Evolutionary conservation across 306 rosid species (phyloP).

Genomic region (Nissolia schottii): DNA sequence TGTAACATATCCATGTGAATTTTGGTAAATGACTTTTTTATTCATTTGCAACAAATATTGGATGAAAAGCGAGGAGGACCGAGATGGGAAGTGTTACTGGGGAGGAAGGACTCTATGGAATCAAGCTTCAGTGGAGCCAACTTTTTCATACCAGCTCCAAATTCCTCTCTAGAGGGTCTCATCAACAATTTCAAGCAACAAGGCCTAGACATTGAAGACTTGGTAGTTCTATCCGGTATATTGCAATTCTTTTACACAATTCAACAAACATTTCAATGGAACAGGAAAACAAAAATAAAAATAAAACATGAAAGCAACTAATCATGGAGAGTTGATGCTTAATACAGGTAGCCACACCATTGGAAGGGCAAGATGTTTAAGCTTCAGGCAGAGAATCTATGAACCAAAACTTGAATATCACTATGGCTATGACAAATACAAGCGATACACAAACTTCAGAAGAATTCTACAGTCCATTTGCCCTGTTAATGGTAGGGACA

Average conservation of each 20-base stretch:
- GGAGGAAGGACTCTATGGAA: conserved; percentile 74
- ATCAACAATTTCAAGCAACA: conserved; percentile 58
- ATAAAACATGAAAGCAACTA: background rate
- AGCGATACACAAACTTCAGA: conserved; percentile 51
- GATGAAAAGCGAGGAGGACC: conserved; percentile 78
- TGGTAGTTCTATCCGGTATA: conserved; percentile 72
- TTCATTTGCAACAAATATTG: background rate
- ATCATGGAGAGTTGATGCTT: background rate
- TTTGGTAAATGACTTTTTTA: background rate
- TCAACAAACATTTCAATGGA: background rate
- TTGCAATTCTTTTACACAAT: background rate
- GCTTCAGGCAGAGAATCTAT: conserved; percentile 66
- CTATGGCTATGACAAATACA: conserved; percentile 50
- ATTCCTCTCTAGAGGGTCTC: conserved; percentile 69
- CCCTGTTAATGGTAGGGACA: conserved; percentile 58
- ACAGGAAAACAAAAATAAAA: no score
- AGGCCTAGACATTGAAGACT: conserved; percentile 63
- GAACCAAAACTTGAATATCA: conserved; percentile 38
- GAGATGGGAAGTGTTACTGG: conserved; percentile 61
- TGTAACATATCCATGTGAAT: no score
- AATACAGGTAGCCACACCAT: conserved; percentile 79
- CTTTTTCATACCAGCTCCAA: conserved; percentile 70
- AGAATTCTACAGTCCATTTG: conserved; percentile 65
- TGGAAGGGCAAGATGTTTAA: conserved; percentile 79
- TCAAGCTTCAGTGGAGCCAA: conserved; percentile 82